A percentile compares a stretch with the other conserved stretches of the same genome.
These are phyloP conservation scores for Chalciporus pseudorubinellus DNA, from an alignment of 768 basidiomycete species.

Conservation along the genomic window DNA sequence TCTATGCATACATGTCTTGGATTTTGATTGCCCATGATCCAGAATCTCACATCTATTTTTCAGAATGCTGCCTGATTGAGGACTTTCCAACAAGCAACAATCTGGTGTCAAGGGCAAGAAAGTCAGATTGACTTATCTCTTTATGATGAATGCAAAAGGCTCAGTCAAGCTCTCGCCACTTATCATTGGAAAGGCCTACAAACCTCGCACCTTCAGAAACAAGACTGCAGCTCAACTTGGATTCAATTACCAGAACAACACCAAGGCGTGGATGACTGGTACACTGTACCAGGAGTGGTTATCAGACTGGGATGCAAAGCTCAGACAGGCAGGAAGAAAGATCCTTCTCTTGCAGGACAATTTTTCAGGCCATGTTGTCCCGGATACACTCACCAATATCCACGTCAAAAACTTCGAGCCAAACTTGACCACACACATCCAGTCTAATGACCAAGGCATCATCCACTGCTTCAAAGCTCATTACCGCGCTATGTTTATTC, in stretches of 20 bases:
- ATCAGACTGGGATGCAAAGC: neutral
- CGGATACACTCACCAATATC: slow-evolving; percentile 26
- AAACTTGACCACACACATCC: slow-evolving; percentile 37
- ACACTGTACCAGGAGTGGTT: slow-evolving; percentile 7
- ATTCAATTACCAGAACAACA: slow-evolving; percentile 2
- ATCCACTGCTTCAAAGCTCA: slow-evolving; percentile 31
- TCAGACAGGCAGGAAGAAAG: neutral
- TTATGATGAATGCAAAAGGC: neutral
- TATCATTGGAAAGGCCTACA: slow-evolving; percentile 8
- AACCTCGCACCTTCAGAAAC: neutral
- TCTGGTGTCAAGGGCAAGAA: too few species aligned
- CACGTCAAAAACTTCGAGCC: slow-evolving; percentile 22
- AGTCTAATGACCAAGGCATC: slow-evolving; percentile 39
- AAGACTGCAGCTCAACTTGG: slow-evolving; percentile 3
- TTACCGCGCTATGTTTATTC: slow-evolving; percentile 30
- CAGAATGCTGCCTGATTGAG: slow-evolving; percentile 3
- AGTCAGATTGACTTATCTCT: neutral
- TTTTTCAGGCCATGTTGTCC: slow-evolving; percentile 20
- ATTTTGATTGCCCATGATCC: neutral
- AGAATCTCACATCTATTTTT: neutral
- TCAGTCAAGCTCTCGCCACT: slow-evolving; percentile 1
- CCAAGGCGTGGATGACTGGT: slow-evolving; percentile 7
- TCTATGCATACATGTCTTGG: slow-evolving; percentile 32
- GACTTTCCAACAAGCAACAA: neutral
- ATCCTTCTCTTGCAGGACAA: slow-evolving; percentile 10